A percentile compares a stretch with the other conserved stretches of the same genome.
Conservation (phyloP, 73 alveolate species). For the Stentor roeselii region DNA sequence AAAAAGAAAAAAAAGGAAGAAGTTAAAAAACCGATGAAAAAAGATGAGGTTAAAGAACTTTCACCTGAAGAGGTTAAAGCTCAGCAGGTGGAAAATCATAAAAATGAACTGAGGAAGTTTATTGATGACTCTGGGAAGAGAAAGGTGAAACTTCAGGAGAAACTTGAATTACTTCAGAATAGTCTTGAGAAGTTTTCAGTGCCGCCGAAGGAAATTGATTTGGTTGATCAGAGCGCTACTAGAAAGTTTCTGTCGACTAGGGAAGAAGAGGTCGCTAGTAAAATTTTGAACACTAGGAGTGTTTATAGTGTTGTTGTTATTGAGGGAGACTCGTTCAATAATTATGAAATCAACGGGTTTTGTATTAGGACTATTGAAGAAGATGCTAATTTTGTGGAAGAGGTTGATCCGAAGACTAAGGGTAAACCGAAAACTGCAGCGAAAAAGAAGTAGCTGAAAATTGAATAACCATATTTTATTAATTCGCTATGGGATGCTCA, state of each 20-base stretch:
- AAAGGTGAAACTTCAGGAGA: not conserved
- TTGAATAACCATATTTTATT: too few species aligned
- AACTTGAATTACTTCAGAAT: not conserved
- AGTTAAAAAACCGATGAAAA: not conserved
- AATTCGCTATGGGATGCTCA: too few species aligned
- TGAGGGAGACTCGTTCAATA: not conserved
- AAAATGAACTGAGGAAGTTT: not conserved
- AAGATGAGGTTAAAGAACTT: conserved; percentile 22
- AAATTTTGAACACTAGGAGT: not conserved
- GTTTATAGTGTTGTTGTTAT: not conserved
- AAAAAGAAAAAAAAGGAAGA: not conserved
- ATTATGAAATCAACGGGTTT: conserved; percentile 16
- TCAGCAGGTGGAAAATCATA: conserved; percentile 20
- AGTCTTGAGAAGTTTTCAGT: not conserved
- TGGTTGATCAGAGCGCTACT: not conserved
- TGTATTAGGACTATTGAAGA: conserved; percentile 25
- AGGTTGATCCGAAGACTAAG: conserved; percentile 9
- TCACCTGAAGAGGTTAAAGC: conserved; percentile 10
- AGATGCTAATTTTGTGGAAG: conserved; percentile 25
- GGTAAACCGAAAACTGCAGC: not conserved
- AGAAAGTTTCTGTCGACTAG: conserved; percentile 5
- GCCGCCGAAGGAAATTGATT: not conserved
- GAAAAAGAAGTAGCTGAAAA: not conserved
- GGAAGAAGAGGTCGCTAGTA: not conserved
- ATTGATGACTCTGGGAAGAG: not conserved